A percentile compares a stretch with the other conserved stretches of the same genome.
Evolutionary conservation across 257 asterid species (phyloP).

Genomic region (Verbena officinalis): DNA sequence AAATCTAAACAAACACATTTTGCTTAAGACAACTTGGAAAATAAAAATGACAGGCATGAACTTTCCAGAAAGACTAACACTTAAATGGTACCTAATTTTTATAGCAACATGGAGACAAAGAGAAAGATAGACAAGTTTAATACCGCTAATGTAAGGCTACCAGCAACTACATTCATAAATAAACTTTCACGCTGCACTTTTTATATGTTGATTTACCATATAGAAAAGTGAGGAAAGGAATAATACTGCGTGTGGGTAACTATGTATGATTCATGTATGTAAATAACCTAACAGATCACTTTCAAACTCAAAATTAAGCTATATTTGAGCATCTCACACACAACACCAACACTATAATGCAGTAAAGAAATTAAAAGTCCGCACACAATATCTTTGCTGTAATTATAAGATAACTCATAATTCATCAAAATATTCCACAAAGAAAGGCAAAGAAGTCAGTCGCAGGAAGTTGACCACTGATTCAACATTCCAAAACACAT

Average conservation of each 20-base stretch:
- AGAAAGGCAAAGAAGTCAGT: not conserved
- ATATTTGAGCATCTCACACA: not conserved
- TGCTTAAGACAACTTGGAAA: conserved; percentile 28
- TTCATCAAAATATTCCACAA: conserved; percentile 6
- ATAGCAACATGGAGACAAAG: not conserved
- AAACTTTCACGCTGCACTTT: not conserved
- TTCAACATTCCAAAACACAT: conserved; percentile 11
- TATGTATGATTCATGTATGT: conserved; percentile 9
- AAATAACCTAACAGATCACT: conserved; percentile 13
- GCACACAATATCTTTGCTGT: conserved; percentile 4
- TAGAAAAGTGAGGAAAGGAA: conserved; percentile 1
- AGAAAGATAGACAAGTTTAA: not conserved
- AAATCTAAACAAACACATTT: conserved; percentile 20
- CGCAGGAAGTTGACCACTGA: not conserved
- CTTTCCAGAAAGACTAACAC: conserved; percentile 24
- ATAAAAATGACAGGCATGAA: conserved; percentile 27
- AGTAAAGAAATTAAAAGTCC: not conserved
- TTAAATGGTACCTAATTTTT: conserved; percentile 23
- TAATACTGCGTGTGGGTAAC: too few species aligned
- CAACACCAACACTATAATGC: not conserved
- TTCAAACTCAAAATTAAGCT: conserved; percentile 13
- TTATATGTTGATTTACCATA: conserved; percentile 14
- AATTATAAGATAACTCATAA: not conserved
- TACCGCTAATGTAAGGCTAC: not conserved
- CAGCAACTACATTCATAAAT: conserved; percentile 15